These are phyloP conservation scores for Blumeria graminis DNA, from an alignment of 2,329 filamentous ascomycete genomes.

Conservation along the genomic window DNA sequence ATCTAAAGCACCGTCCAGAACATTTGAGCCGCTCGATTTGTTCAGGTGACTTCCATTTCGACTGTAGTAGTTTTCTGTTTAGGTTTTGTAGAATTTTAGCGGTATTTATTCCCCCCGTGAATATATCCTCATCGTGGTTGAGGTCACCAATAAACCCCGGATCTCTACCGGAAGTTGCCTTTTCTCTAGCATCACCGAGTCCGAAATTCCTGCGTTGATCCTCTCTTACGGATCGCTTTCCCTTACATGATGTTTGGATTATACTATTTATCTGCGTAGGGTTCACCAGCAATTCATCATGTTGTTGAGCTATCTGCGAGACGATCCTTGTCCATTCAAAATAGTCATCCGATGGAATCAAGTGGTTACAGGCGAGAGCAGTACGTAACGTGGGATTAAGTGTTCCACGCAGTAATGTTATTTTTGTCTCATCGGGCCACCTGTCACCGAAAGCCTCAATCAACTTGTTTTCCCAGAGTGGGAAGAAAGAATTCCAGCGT, in stretches of 20 bases:
- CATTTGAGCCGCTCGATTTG: not conserved
- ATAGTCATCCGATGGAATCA: not conserved
- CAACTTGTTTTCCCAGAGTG: not conserved
- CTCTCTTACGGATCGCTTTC: not conserved
- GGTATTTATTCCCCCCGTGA: not conserved
- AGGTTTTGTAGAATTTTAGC: not conserved
- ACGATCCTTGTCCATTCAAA: no score
- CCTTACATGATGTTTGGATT: no score
- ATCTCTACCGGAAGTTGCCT: not conserved
- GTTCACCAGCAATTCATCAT: not conserved
- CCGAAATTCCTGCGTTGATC: not conserved
- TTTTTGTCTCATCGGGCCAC: not conserved
- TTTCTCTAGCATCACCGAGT: not conserved
- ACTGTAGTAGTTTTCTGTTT: not conserved
- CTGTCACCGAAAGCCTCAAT: not conserved
- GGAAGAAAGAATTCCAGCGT: not conserved
- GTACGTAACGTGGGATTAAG: not conserved
- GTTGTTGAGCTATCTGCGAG: not conserved
- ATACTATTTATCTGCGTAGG: not conserved
- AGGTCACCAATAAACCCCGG: not conserved
- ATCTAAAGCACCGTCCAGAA: not conserved
- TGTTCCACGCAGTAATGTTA: not conserved
- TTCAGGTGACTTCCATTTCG: not conserved
- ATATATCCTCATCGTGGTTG: not conserved
- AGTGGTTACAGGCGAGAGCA: not conserved